Evolutionary conservation across 305 asterid species (phyloP).

Genomic region (Fraxinus sp.): DNA sequence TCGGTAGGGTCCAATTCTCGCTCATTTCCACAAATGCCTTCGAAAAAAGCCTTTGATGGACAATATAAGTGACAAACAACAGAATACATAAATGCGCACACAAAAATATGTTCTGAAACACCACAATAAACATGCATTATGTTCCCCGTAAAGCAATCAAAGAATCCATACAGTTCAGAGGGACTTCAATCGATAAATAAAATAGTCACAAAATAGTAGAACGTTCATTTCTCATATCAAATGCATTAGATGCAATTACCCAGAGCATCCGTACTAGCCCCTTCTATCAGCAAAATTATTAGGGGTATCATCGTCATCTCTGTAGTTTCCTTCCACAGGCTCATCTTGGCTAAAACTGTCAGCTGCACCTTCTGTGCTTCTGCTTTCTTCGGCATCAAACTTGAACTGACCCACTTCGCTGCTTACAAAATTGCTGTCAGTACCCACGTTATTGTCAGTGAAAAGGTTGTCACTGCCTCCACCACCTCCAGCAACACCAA

Average conservation of each 20-base stretch:
- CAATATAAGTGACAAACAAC: not conserved
- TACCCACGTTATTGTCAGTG: not conserved
- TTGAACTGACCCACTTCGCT: constrained; percentile 27
- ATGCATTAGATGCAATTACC: not conserved
- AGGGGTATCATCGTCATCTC: constrained; percentile 24
- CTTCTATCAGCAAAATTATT: constrained; percentile 35
- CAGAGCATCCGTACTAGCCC: constrained; percentile 23
- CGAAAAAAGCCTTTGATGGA: not conserved
- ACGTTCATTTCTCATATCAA: not conserved
- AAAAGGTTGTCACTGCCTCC: constrained; percentile 25
- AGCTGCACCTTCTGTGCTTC: constrained; percentile 8
- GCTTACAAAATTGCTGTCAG: constrained; percentile 1
- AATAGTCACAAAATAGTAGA: not conserved
- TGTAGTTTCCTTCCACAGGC: constrained; percentile 19
- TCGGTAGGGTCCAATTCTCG: not conserved
- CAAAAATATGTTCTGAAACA: not conserved
- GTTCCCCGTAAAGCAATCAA: not conserved
- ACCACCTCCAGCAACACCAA: constrained; percentile 32
- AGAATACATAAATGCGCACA: not conserved
- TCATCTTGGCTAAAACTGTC: constrained; percentile 21
- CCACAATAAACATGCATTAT: constrained; percentile 3
- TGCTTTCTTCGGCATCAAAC: constrained; percentile 5
- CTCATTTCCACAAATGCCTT: not conserved
- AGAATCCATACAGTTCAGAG: not conserved
- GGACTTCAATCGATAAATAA: not conserved